These are phyloP conservation scores for Chionographis japonica DNA, from an alignment of 106 monocot species.

Conservation along the genomic window DNA sequence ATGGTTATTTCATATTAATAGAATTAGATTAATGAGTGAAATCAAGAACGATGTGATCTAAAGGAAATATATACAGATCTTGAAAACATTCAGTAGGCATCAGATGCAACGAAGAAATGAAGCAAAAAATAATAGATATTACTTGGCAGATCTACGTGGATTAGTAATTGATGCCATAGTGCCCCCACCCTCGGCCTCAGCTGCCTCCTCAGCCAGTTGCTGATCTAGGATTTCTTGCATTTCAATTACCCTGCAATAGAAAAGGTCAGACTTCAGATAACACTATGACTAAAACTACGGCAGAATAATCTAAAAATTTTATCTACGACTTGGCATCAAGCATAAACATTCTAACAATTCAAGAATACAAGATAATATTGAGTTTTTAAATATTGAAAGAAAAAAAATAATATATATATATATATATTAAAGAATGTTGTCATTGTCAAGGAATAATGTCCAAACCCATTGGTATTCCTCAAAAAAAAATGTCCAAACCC, in stretches of 20 bases:
- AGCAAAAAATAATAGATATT: slow-evolving; percentile 2
- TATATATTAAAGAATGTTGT: too few species aligned
- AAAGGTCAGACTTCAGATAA: slow-evolving; percentile 8
- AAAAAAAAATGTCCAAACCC: too few species aligned
- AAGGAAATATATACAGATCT: neutral
- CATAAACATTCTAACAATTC: too few species aligned
- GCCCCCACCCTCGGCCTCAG: slow-evolving; percentile 96
- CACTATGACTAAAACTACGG: slow-evolving; percentile 3
- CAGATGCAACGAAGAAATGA: neutral
- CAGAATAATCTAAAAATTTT: neutral
- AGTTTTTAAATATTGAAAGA: too few species aligned
- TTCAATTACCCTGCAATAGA: slow-evolving; percentile 71
- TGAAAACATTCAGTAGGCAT: neutral
- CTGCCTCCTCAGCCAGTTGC: slow-evolving; percentile 95
- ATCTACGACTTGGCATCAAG: too few species aligned
- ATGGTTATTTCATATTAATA: too few species aligned
- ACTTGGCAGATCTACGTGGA: slow-evolving; percentile 88
- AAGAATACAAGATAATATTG: too few species aligned
- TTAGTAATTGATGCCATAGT: slow-evolving; percentile 81
- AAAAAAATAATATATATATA: too few species aligned
- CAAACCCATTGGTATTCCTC: too few species aligned
- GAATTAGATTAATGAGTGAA: too few species aligned
- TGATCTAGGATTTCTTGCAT: slow-evolving; percentile 99
- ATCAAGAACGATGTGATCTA: too few species aligned
- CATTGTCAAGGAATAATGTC: too few species aligned